Evolutionary conservation across 441 rosid species (phyloP).

Genomic region (Populus tomentosa): DNA sequence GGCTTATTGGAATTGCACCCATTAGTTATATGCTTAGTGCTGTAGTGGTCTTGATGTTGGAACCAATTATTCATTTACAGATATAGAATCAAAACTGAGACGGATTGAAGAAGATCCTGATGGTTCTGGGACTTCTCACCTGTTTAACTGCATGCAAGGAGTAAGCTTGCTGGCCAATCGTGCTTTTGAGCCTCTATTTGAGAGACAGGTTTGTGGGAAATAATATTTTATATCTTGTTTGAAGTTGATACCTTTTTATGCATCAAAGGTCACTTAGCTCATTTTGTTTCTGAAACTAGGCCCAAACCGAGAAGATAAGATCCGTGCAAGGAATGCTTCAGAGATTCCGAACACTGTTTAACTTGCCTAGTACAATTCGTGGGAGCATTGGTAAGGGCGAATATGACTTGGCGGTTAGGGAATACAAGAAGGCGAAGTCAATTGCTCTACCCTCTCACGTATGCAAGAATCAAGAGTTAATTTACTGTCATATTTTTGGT

Average conservation of each 20-base stretch:
- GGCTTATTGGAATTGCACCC: background rate
- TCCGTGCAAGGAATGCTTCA: conserved; percentile 99
- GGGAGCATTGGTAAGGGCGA: conserved; percentile 94
- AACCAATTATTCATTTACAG: conserved; percentile 33
- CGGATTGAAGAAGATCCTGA: conserved; percentile 98
- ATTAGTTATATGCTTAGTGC: background rate
- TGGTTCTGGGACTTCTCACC: conserved; percentile 89
- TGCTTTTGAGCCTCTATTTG: conserved; percentile 93
- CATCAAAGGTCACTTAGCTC: conserved; percentile 5
- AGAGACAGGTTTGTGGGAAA: conserved; percentile 77
- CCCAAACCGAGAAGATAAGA: conserved; percentile 98
- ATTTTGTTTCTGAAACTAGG: conserved; percentile 41
- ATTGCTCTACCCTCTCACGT: conserved; percentile 97
- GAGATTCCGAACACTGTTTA: conserved; percentile 90
- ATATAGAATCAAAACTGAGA: conserved; percentile 91
- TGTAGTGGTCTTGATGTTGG: conserved; percentile 22
- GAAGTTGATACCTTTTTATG: conserved; percentile 10
- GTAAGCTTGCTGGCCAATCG: conserved; percentile 76
- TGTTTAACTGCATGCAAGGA: conserved; percentile 79
- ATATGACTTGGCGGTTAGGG: conserved; percentile 95
- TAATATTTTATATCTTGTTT: conserved; percentile 17
- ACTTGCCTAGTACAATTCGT: conserved; percentile 92
- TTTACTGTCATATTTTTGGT: conserved; percentile 7
- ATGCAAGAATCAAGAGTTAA: conserved; percentile 25
- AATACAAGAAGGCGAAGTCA: conserved; percentile 97